A percentile compares a stretch with the other conserved stretches of the same genome.
Evolutionary conservation across 805 yeast species (phyloP).

Genomic region (Maudiozyma barnettii): DNA sequence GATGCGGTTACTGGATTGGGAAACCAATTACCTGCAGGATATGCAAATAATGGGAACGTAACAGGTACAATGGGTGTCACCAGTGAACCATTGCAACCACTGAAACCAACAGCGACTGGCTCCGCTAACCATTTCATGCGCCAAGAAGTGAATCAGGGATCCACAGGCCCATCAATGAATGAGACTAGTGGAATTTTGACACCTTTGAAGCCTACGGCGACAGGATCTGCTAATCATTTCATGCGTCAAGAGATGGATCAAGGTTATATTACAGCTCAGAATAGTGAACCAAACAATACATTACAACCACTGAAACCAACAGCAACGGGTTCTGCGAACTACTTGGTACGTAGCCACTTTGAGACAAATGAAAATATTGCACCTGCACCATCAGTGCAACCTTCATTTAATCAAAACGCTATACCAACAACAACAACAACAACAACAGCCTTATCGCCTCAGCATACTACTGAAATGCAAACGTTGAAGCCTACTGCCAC

Average conservation of each 20-base stretch:
- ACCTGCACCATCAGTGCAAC: background rate
- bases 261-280: background rate
- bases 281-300: background rate
- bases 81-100: constrained; percentile 23
- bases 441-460: background rate
- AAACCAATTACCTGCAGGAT: background rate
- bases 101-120: constrained; percentile 30
- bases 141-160: constrained; percentile 12
- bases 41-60: constrained; percentile 1
- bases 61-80: background rate
- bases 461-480: constrained; percentile 11
- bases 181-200: constrained; percentile 10
- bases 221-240: constrained; percentile 24
- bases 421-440: background rate
- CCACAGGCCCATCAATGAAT: background rate
- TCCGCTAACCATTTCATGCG: constrained; percentile 27
- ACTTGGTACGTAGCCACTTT: constrained; percentile 22
- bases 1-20: constrained; percentile 39
- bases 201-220: constrained; percentile 28
- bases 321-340: constrained; percentile 35
- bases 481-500: constrained; percentile 30
- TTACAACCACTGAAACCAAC: constrained; percentile 29
- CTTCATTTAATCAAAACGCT: background rate
- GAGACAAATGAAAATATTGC: background rate
- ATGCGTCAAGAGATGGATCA: constrained; percentile 1